Conservation (phyloP, 2,329 filamentous ascomycete genomes). For the Trichocomaceae sp. region DNA sequence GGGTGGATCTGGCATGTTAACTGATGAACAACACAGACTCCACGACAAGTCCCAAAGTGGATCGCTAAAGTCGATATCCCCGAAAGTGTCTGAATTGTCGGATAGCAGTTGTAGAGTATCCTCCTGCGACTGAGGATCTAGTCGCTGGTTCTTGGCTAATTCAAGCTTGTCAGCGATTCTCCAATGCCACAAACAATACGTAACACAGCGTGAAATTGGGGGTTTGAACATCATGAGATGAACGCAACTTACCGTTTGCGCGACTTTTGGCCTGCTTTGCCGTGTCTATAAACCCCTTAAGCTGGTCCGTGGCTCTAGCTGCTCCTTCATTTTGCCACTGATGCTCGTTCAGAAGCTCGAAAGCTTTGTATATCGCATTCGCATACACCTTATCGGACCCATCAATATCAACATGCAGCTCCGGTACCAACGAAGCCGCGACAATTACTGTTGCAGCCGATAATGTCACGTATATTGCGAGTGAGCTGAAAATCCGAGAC, state of each 20-base stretch:
- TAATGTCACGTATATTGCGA: background rate
- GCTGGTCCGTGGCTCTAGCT: background rate
- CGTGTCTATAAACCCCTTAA: background rate
- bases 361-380: background rate
- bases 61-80: background rate
- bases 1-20: too few relatives aligned
- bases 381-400: background rate
- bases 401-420: background rate
- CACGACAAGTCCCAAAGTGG: conserved; percentile 13
- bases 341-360: background rate
- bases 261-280: background rate
- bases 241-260: background rate
- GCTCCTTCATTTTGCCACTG: background rate
- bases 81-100: background rate
- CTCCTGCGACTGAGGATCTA: background rate
- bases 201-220: background rate
- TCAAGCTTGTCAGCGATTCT: background rate
- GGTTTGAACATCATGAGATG: too few relatives aligned
- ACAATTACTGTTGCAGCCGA: conserved; percentile 1
- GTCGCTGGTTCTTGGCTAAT: background rate
- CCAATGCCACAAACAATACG: background rate
- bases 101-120: background rate
- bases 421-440: background rate
- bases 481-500: background rate
- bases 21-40: too few relatives aligned